Evolutionary conservation across 345 rosid genomes (phyloP), one percentile per base, ranked within the genome.

Genomic region (Eucalyptus cloeziana): DNA sequence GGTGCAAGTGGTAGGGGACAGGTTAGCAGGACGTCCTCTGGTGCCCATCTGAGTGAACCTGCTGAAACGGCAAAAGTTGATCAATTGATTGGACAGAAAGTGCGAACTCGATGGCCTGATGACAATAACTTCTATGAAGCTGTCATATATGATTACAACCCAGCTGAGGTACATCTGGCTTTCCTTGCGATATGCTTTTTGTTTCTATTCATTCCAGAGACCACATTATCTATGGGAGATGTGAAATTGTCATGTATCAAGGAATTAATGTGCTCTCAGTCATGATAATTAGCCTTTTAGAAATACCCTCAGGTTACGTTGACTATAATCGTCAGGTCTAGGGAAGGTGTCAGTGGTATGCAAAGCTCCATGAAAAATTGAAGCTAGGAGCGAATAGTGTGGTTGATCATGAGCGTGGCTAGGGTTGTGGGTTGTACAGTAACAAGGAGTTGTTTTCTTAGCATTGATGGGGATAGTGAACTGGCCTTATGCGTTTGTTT

Each of bases 41-140:
- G 94, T 90, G 89, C 92, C 86, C 90, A 88, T 87, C 88, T 89
- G 87, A 91, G 89, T 91, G 96, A 91, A 86, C 93, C 93, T 86
- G 87, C 93, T 58, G 95, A 95, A 49, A 95, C 92, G 89, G 92
- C 91, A 86, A 90, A 92, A 17, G 91, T 91, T 88, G 93, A 94
- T 86, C 91, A 94, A 88, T 90, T 94, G 86, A 50, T 97, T 88
- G 98, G 98, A 88, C 95, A 89, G 93, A 93, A 92, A 94, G 98
- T 96, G 87, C 94, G 92, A 94, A 97, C 97, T 67, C 94, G 94
- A 89, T 97, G 99, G 99, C 99, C 99, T 62, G 98, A 97, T 89
- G 99, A 97, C 94, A 97, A 97, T 93, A 94, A 95, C 91, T 97
- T 97, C 89, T 96, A 97, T 89, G 97, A 96, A 91, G 99, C 99